A percentile compares a stretch with the other conserved stretches of the same genome.
These are phyloP conservation scores for Zopfia rhizophila DNA, from an alignment of 2,329 filamentous ascomycete genomes.

Conservation along the genomic window DNA sequence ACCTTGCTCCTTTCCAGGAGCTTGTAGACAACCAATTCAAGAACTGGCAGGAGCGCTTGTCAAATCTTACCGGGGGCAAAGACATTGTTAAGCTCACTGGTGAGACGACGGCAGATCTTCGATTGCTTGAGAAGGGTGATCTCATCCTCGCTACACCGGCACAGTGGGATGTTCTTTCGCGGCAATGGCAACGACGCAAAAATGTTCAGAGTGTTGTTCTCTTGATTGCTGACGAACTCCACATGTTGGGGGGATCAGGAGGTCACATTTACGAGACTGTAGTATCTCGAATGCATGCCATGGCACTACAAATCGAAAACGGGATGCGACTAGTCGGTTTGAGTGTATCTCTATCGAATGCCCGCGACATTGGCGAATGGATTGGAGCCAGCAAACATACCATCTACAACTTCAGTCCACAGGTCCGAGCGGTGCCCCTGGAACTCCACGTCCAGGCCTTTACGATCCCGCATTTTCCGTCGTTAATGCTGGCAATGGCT, in stretches of 20 bases:
- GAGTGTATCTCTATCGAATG: constrained; percentile 91
- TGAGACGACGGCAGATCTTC: constrained; percentile 89
- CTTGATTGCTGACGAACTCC: constrained; percentile 94
- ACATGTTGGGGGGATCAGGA: constrained; percentile 85
- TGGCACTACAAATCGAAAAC: constrained; percentile 86
- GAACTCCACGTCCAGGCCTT: constrained; percentile 97
- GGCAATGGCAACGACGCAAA: constrained; percentile 96
- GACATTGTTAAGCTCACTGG: constrained; percentile 92
- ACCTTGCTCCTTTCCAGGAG: constrained; percentile 94
- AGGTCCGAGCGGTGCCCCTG: constrained; percentile 86
- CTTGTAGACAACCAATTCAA: constrained; percentile 82
- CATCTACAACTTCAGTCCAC: constrained; percentile 98
- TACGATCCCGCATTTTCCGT: constrained; percentile 95
- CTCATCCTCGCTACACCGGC: constrained; percentile 90
- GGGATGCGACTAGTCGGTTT: constrained; percentile 88
- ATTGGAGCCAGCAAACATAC: constrained; percentile 98
- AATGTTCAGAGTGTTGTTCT: constrained; percentile 90
- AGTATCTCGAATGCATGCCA: constrained; percentile 97
- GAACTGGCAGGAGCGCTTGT: constrained; percentile 85
- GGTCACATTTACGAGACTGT: constrained; percentile 96
- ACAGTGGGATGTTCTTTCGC: constrained; percentile 95
- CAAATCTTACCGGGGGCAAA: constrained; percentile 80
- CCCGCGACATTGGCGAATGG: constrained; percentile 95
- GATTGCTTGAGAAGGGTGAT: constrained; percentile 86
- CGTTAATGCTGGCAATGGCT: constrained; percentile 98